Base-by-base conservation (phyloP, 1,284 basidiomycete species). In the Pseudomicrostroma phylloplanum region DNA sequence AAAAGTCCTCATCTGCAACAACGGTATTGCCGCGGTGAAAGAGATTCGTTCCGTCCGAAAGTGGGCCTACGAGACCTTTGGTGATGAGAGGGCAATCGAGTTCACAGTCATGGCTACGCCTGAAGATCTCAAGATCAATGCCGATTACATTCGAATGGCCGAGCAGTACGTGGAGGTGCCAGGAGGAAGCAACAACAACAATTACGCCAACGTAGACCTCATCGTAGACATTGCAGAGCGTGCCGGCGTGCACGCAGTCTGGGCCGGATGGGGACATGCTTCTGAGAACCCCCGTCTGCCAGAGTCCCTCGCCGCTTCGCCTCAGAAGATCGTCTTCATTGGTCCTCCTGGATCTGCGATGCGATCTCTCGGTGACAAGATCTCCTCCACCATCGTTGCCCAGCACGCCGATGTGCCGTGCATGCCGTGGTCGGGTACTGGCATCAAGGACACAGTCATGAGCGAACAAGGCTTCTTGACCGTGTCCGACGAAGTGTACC, bases 101-200 rank as follows among this genome's bases (percentile, higher is more conserved):
- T 98, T 99, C 83, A 94, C 92, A 54, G 96, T 97, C 67, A 98
- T 99, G 96, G 93, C 96, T 57, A 99, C 96, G 2, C 96, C 96
- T 36, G 96, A 99, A 80, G 96, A 99, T 83, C 65, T 73, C 68
- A 91, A 92, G 79, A 92, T 97, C 81, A 99, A 99, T 78, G 96
- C 96, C 49, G 96, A 99, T 80, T 99, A 98, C 82, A 98, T 99
- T 81, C 90, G 96, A 71, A 98, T 99, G 96, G 96, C 96, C 41
- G 96, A 99, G 81, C 88, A 93, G 77, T 98, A 96, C 80, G 90
- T 99, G 74, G 96, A 98, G 82, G 96, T 99, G 7, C 94, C 96
- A 25, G 96, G 96, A 70, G 96, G 96, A 66, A 86, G 88, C 56
- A 99, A 99, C 82, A 98, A 98, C 85, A 96, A 99, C 85, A 99